Base-by-base conservation (phyloP, 805 yeast genomes). In the Maudiozyma bulderi region DNA sequence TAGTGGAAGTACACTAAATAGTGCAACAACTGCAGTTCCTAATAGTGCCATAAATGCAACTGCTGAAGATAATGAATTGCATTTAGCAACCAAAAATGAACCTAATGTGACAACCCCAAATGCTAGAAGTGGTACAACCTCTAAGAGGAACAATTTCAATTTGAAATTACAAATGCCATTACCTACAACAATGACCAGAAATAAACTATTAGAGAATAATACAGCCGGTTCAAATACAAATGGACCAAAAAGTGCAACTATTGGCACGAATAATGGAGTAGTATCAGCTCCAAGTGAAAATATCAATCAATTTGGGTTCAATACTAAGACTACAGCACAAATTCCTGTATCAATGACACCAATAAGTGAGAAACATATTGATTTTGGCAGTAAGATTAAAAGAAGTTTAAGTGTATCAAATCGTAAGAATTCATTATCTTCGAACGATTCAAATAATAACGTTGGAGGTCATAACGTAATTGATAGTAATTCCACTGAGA, bases 341-440 rank as follows among this genome's bases (percentile, higher is more conserved):
- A 62, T 76, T 3, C 81, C 86, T 1, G 69, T 81, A 56, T 78
- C 86, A 0, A 85, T 86, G 93, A 86, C 95, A 0, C 95, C 93
- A 1, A 80, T 85, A 5, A 75, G 86, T 2, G 95, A 86, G 55
- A 81, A 71, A 48, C 62, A 68, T 38, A 60, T 56, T 40, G 65
- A 60, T 52, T 55, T 60, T 43, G 56, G 58, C 8, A 50, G 46
- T 37, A 55, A 56, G 41, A 35, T 57, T 0, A 60, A 55, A 46
- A 56, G 62, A 45, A 55, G 58, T 8, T 60, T 54, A 10, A 60
- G 64, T 44, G 50, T 54, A 8, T 49, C 52, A 14, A 55, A 57
- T n/a, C 51, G 57, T 6, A 51, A 50, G 38, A 48, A 44, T 29
- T 50, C 56, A 5, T 39, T 39, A 28, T 45, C 52, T 8, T 14